phyloP scores from a whole-genome alignment of 495 filamentous ascomycete species.

The Entonaema liquescens region DNA sequence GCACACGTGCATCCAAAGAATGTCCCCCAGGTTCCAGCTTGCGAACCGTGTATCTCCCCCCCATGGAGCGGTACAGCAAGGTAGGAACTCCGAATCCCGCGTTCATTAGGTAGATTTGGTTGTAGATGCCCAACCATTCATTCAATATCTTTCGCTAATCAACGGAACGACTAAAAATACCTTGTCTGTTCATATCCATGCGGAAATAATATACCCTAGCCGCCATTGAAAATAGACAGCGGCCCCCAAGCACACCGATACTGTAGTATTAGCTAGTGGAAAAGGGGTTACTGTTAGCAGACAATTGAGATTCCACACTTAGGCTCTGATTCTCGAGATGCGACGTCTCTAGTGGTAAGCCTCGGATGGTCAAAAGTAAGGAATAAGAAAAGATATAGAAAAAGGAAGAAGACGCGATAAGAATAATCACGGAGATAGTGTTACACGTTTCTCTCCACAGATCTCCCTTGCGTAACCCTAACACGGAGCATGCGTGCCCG shows the following conservation, averaged over 20 bases:
- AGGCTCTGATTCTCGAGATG: background rate
- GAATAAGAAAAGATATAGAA: background rate
- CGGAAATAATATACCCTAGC: background rate
- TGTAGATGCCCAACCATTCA: background rate
- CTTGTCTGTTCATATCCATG: background rate
- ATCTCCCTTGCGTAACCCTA: slow-evolving; percentile 22
- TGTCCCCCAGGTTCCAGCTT: background rate
- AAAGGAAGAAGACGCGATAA: background rate
- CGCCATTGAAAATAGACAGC: too few relatives aligned
- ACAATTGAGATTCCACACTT: background rate
- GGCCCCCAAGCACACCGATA: background rate
- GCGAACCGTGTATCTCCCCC: background rate
- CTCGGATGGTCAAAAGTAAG: background rate
- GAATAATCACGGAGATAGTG: slow-evolving; percentile 4
- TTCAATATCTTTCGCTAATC: background rate
- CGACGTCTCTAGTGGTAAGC: background rate
- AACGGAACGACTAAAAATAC: background rate
- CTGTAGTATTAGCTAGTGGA: background rate
- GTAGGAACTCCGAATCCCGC: background rate
- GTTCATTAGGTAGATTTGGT: background rate
- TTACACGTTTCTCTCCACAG: slow-evolving; percentile 8
- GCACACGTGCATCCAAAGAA: background rate
- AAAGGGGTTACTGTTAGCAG: background rate
- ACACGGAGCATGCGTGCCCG: slow-evolving; percentile 2
- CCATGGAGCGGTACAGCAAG: background rate